A percentile compares a stretch with the other conserved stretches of the same genome.
phyloP scores from a whole-genome alignment of 2,329 filamentous ascomycete genomes.

The Paracamarosporium sp. region DNA sequence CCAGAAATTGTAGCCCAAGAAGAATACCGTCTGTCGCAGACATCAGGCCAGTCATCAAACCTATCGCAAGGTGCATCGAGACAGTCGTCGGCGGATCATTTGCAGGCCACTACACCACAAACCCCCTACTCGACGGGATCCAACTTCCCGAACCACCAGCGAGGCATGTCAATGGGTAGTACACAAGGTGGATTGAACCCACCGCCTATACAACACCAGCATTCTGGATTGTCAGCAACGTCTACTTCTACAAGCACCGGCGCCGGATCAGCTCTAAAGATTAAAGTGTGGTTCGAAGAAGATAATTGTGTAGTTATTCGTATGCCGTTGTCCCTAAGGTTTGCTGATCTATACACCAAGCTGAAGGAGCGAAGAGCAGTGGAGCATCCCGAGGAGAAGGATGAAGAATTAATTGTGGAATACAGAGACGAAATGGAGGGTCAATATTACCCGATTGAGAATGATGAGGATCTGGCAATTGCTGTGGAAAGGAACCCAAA shows the following conservation, averaged over 20 bases:
- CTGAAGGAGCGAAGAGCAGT: slow-evolving; percentile 85
- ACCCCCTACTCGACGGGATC: slow-evolving; percentile 44
- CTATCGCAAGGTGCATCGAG: slow-evolving; percentile 45
- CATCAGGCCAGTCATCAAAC: slow-evolving; percentile 49
- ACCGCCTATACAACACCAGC: slow-evolving; percentile 47
- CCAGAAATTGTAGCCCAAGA: slow-evolving; percentile 66
- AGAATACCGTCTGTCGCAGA: slow-evolving; percentile 76
- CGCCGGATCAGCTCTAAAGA: slow-evolving; percentile 67
- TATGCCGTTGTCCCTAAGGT: slow-evolving; percentile 81
- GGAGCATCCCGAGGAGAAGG: slow-evolving; percentile 53
- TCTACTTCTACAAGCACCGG: slow-evolving; percentile 31
- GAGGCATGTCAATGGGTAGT: slow-evolving; percentile 44
- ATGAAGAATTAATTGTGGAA: slow-evolving; percentile 77
- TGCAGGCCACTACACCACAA: slow-evolving; percentile 44
- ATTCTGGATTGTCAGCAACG: slow-evolving; percentile 42
- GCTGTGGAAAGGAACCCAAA: slow-evolving; percentile 88
- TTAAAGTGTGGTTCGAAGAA: slow-evolving; percentile 88
- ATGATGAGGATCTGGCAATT: slow-evolving; percentile 79
- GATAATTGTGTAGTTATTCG: slow-evolving; percentile 91
- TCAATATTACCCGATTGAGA: slow-evolving; percentile 76
- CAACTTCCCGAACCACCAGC: slow-evolving; percentile 51
- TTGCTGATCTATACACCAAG: slow-evolving; percentile 80
- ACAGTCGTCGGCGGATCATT: slow-evolving; percentile 48
- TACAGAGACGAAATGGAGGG: slow-evolving; percentile 86
- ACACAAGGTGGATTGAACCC: slow-evolving; percentile 38